These are phyloP conservation scores for Beauveria australis DNA, from an alignment of 2,329 filamentous ascomycete species.

Conservation along the genomic window DNA sequence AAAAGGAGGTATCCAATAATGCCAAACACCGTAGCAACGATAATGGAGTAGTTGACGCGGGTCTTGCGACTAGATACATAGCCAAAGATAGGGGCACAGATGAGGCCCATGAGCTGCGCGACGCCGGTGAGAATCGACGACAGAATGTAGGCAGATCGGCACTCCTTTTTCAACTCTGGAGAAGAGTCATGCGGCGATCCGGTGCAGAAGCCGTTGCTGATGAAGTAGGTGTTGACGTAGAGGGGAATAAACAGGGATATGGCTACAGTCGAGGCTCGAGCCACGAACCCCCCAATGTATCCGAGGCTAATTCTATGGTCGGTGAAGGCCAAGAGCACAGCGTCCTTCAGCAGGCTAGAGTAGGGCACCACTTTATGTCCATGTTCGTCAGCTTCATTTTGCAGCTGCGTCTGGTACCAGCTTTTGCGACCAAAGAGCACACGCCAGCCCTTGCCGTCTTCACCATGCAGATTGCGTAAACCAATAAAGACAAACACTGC, in stretches of 20 bases:
- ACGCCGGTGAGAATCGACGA: conserved; percentile 82
- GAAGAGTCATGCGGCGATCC: conserved; percentile 55
- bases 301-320: conserved; percentile 76
- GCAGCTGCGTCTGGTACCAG: conserved; percentile 16
- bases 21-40: conserved; percentile 64
- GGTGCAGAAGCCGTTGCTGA: conserved; percentile 69
- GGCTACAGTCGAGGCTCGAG: conserved; percentile 85
- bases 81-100: conserved; percentile 82
- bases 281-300: conserved; percentile 91
- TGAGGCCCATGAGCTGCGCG: conserved; percentile 75
- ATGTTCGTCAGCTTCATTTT: conserved; percentile 14
- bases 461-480: conserved; percentile 58
- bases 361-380: conserved; percentile 43
- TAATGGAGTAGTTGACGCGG: conserved; percentile 63
- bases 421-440: conserved; percentile 40
- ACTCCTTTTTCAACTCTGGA: conserved; percentile 75
- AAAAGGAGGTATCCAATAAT: conserved; percentile 72
- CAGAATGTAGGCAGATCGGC: conserved; percentile 77
- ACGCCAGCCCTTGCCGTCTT: conserved; percentile 67
- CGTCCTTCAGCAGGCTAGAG: conserved; percentile 50
- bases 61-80: conserved; percentile 65
- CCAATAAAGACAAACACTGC: conserved; percentile 72
- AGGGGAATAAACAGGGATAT: conserved; percentile 93
- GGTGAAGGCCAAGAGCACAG: conserved; percentile 62
- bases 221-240: conserved; percentile 86